A percentile compares a stretch with the other conserved stretches of the same genome.
Conservation (phyloP, 306 rosid genomes). For the Acacia melanoxylon region DNA sequence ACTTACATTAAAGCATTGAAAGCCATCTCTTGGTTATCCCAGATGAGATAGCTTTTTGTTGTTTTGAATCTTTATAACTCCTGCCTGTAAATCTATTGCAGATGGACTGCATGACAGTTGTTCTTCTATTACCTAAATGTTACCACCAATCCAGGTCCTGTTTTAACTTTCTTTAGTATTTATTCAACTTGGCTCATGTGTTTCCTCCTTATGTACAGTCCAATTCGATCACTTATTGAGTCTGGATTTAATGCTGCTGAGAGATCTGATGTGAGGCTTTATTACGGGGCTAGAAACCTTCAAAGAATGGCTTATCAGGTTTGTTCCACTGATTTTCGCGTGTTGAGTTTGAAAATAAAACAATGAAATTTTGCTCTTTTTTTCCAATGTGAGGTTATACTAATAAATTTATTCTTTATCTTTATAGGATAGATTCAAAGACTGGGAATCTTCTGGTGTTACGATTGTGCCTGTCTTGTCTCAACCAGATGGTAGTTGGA, state of each 20-base stretch:
- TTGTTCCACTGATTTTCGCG: conserved; percentile 20
- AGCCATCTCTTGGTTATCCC: not conserved
- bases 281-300: conserved; percentile 86
- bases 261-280: conserved; percentile 83
- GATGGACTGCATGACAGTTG: not conserved
- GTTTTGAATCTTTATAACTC: not conserved
- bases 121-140: conserved; percentile 2
- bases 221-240: conserved; percentile 86
- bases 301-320: conserved; percentile 98
- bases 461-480: conserved; percentile 88
- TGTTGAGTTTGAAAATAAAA: not conserved
- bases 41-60: not conserved
- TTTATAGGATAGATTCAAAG: conserved; percentile 81
- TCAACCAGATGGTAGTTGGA: conserved; percentile 80
- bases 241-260: conserved; percentile 68
- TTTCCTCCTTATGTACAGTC: conserved; percentile 50
- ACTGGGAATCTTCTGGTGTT: conserved; percentile 93
- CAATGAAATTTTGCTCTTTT: not conserved
- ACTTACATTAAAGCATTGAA: not conserved
- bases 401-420: conserved; percentile 24
- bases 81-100: not conserved
- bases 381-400: conserved; percentile 20
- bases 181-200: not conserved
- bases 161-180: not conserved
- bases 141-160: conserved; percentile 6